Evolutionary conservation across 305 asterid species (phyloP), one percentile per base, ranked within the genome.

Genomic region (Petunia hybrid): DNA sequence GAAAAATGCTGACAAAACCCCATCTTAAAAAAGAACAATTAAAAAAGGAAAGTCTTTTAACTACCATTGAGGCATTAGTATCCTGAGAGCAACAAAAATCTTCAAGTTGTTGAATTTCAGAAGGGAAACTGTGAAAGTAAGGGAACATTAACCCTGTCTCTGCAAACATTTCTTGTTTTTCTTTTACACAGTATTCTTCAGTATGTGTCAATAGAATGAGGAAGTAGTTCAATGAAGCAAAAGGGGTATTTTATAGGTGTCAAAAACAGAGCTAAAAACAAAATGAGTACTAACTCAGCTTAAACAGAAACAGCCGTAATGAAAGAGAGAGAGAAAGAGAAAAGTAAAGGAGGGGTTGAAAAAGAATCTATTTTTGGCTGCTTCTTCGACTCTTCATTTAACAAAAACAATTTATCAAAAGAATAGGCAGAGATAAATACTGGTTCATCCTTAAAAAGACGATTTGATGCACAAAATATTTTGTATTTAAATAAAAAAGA

Each of bases 91-190:
- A 84, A 79, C 80, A 88, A 84, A 94, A 89, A 3, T 88, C 98
- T n/a, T 91, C 93, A 84, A 90, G 76, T 5, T 86, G 94, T 78
- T 90, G 97, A 83, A 86, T 61, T 77, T 91, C 92, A 81, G 86
- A 93, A 78, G 92, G 60, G 91, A 89, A 91, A 85, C 76, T 88
- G 51, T 91, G 92, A 84, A 90, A 91, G 80, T 89, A 94, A 56
- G 97, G 97, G 82, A 80, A 88, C 90, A 86, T 87, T 83, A 87
- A 81, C 84, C 84, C 98, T 40, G 90, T 88, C 77, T 92, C 95
- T 9, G 97, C 94, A 89, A 90, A 92, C 98, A 95, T 95, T 90
- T 80, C 84, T 87, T 31, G 12, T 80, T 62, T 80, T 63, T 78
- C 77, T 82, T 80, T 77, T 70, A 35, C 3, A 42, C 59, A 56